Evolutionary conservation across 306 rosid species (phyloP), one percentile per base, ranked within the genome.

Genomic region (Dryas alaskensis): DNA sequence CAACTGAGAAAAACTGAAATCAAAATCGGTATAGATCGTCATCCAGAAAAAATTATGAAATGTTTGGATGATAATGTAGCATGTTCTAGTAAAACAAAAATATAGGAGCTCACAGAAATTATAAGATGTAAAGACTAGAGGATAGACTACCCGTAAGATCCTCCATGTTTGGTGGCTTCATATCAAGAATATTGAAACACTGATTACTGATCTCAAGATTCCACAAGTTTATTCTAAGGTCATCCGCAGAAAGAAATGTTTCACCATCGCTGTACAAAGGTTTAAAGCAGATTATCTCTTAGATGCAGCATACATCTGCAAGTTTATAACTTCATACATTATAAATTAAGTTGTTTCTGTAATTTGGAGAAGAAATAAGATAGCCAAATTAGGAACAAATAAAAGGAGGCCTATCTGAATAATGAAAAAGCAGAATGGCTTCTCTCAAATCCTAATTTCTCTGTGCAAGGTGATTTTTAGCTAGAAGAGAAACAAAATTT

Each of bases 171-270:
- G 86, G 49, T 7, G 92, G 92, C 88, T 86, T 88, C 88, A 84
- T 83, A 73, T 90, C 92, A 68, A 90, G 70, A 63, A 90, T 88
- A 77, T 90, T 90, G 84, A 87, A 90, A 74, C 89, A 82, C 76
- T 88, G 91, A 67, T 82, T 75, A 78, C 84, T 86, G 72, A 84
- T 73, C 54, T 88, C 96, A 76, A 90, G 76, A 76, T 90, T 90
- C 96, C 96, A 90, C 79, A 88, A 74, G 85, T 88, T 90, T 86
- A 90, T 88, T 81, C 91, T 86, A 58, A 88, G 86, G 78, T 83
- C 89, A 64, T 90, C 96, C 4, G 89, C 88, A 17, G 92, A 90
- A 76, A 90, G 72, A 83, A 90, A 90, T 57, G 96, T 90, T 85
- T 88, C 91, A 54, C 86, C 85, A 60, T 90, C 89, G 74, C 96